Conservation (phyloP, 1,284 basidiomycete genomes). For the Malassezia dermatis region DNA sequence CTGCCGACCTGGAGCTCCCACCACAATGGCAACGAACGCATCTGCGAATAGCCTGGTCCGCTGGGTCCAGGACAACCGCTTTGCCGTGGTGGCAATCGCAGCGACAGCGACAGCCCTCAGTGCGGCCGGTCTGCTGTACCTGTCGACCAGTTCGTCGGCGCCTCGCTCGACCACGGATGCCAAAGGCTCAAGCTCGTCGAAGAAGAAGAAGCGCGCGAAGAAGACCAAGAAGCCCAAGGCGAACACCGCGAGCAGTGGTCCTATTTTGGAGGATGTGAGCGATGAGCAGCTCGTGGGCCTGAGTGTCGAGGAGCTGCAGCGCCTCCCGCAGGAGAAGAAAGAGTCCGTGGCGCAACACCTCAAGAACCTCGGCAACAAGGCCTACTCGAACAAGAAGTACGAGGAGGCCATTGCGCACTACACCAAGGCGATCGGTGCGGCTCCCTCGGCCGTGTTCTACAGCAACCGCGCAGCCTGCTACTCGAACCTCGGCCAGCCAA, state of each 20-base stretch:
- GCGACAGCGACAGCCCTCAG: constrained; percentile 28
- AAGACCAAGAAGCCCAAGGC: constrained; percentile 27
- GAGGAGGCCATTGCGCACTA: constrained; percentile 70
- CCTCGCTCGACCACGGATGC: constrained; percentile 11
- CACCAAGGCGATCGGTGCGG: constrained; percentile 68
- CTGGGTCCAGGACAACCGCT: constrained; percentile 42
- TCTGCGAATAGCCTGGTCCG: constrained; percentile 31
- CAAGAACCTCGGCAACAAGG: constrained; percentile 79
- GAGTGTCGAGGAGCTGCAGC: constrained; percentile 32
- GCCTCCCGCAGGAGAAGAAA: constrained; percentile 50
- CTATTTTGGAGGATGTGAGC: constrained; percentile 40
- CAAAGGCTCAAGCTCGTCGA: not conserved
- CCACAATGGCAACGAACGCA: constrained; percentile 21
- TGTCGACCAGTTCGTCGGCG: constrained; percentile 16
- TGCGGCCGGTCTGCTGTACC: constrained; percentile 37
- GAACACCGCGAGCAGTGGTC: constrained; percentile 23
- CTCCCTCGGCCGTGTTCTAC: constrained; percentile 85
- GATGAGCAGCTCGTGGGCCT: constrained; percentile 35
- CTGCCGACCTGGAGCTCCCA: not conserved
- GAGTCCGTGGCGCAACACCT: constrained; percentile 64
- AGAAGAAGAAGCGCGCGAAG: constrained; percentile 41
- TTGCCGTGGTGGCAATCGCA: constrained; percentile 34
- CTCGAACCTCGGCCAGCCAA: constrained; percentile 74
- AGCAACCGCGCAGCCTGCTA: constrained; percentile 96
- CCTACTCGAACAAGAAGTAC: constrained; percentile 72